A percentile compares a stretch with the other conserved stretches of the same genome.
Conservation (phyloP, 768 basidiomycete genomes). For the Tricholoma terreum region DNA sequence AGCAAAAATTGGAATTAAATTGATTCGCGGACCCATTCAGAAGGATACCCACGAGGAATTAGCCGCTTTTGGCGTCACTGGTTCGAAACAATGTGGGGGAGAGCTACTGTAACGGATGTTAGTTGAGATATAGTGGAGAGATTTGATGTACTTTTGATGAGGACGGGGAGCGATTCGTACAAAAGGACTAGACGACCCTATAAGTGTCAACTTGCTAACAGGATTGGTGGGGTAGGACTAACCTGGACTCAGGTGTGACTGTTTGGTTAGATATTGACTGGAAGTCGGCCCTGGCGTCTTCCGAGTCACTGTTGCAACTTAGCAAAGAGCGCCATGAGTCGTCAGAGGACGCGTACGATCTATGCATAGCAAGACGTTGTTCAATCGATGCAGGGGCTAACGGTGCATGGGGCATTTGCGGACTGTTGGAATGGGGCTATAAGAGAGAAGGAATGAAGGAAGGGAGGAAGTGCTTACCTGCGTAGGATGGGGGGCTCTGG, state of each 20-base stretch:
- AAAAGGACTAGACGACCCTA: conserved; percentile 11
- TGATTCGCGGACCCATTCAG: not conserved
- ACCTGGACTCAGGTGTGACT: conserved; percentile 49
- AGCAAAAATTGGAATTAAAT: not conserved
- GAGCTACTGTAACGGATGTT: conserved; percentile 3
- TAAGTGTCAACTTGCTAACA: conserved; percentile 3
- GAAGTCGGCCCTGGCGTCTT: conserved; percentile 16
- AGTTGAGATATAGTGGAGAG: conserved; percentile 2
- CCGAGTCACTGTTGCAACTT: conserved; percentile 15
- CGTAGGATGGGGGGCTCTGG: conserved; percentile 27
- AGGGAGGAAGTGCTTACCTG: conserved; percentile 13
- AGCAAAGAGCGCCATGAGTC: not conserved
- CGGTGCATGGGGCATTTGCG: conserved; percentile 13
- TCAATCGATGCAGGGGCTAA: conserved; percentile 8
- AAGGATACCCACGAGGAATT: conserved; percentile 14
- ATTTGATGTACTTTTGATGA: conserved; percentile 27
- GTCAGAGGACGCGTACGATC: conserved; percentile 14
- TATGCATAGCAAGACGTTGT: conserved; percentile 14
- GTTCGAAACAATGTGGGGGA: conserved; percentile 13
- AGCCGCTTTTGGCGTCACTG: conserved; percentile 25
- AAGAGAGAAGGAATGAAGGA: not conserved
- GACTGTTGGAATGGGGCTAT: conserved; percentile 4
- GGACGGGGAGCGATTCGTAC: conserved; percentile 23
- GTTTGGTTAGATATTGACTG: conserved; percentile 32
- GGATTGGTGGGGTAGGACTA: conserved; percentile 2